phyloP scores from a whole-genome alignment of 2,329 filamentous ascomycete genomes.

The Madurella mycetomatis region DNA sequence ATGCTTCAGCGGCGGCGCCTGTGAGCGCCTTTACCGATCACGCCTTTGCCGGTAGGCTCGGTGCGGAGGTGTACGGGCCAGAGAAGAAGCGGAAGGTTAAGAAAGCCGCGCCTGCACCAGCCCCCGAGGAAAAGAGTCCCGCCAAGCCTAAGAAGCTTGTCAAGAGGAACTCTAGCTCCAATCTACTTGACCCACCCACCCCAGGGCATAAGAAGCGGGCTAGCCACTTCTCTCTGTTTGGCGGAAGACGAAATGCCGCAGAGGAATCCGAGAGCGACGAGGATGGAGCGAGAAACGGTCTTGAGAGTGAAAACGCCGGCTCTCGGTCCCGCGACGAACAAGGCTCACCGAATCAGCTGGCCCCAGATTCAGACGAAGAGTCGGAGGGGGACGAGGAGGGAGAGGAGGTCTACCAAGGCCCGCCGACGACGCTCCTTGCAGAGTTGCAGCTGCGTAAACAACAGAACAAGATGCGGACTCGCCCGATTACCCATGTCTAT shows the following conservation, averaged over 20 bases:
- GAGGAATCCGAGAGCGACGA: slow-evolving; percentile 22
- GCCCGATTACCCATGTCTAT: slow-evolving; percentile 56
- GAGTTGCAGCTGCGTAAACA: slow-evolving; percentile 89
- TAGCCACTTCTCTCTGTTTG: slow-evolving; percentile 22
- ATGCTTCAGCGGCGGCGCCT: slow-evolving; percentile 82
- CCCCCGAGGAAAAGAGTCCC: slow-evolving; percentile 5
- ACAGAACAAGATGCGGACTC: slow-evolving; percentile 75
- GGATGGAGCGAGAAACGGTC: slow-evolving; percentile 21
- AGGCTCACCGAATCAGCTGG: slow-evolving; percentile 23
- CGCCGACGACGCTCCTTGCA: slow-evolving; percentile 85
- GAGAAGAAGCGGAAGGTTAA: slow-evolving; percentile 42
- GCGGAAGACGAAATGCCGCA: slow-evolving; percentile 7
- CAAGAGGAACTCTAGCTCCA: slow-evolving; percentile 20
- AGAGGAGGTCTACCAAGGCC: slow-evolving; percentile 56
- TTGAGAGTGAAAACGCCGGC: slow-evolving; percentile 23
- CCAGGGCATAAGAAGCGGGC: slow-evolving; percentile 21
- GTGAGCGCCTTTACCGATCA: slow-evolving; percentile 91
- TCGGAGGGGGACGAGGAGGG: slow-evolving; percentile 41
- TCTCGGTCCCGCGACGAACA: slow-evolving; percentile 30
- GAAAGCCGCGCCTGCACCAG: slow-evolving; percentile 21
- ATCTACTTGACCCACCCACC: slow-evolving; percentile 21
- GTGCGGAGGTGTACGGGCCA: slow-evolving; percentile 68
- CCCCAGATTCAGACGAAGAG: slow-evolving; percentile 29
- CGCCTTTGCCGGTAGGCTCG: slow-evolving; percentile 70
- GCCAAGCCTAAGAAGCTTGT: slow-evolving; percentile 20